phyloP scores from a whole-genome alignment of 208 protist genomes.

The Leptomonas pyrrhocoris region DNA sequence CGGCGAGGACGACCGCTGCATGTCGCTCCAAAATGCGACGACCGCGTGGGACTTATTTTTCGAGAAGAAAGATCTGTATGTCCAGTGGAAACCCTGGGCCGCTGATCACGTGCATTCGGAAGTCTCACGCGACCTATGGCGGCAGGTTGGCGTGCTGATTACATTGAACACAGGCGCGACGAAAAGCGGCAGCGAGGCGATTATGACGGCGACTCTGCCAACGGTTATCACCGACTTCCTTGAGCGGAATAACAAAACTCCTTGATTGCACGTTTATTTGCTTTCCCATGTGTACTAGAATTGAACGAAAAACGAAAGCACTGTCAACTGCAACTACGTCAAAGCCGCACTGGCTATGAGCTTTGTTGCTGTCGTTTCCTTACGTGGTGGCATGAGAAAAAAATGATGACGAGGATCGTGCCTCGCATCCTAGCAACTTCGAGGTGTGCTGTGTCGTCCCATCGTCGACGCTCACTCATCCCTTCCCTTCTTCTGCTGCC shows the following conservation, averaged over 20 bases:
- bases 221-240: conserved; percentile 78
- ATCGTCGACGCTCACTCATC: too few species aligned
- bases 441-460: too few species aligned
- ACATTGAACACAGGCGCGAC: conserved; percentile 6
- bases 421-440: too few species aligned
- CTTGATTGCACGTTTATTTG: neutral
- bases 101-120: conserved; percentile 35
- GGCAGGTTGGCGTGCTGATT: conserved; percentile 60
- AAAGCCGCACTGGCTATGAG: too few species aligned
- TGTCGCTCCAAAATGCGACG: conserved; percentile 50
- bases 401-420: too few species aligned
- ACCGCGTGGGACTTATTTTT: conserved; percentile 78
- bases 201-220: conserved; percentile 43
- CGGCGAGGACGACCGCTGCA: conserved; percentile 72
- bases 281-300: neutral
- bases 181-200: neutral
- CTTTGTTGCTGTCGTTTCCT: too few species aligned
- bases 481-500: too few species aligned
- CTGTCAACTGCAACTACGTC: too few species aligned
- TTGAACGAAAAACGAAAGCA: too few species aligned
- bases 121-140: conserved; percentile 85
- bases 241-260: conserved; percentile 23
- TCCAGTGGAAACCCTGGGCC: conserved; percentile 64
- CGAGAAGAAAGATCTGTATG: conserved; percentile 24
- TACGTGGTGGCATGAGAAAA: too few species aligned